These are phyloP conservation scores for Zalerion maritima DNA, from an alignment of 495 filamentous ascomycete genomes.

Conservation along the genomic window DNA sequence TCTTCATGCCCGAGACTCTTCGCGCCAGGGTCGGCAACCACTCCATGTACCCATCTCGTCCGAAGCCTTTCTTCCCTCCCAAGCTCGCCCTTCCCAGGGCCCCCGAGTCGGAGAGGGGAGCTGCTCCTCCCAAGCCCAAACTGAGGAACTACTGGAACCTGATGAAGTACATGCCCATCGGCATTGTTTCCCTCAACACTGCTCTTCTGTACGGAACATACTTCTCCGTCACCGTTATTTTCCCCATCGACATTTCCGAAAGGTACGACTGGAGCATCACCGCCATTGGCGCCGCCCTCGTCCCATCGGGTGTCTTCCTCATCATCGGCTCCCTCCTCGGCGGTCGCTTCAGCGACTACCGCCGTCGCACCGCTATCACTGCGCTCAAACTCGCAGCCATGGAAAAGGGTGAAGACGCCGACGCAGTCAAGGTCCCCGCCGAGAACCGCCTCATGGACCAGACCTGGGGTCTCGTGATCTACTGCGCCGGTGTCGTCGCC, in stretches of 20 bases:
- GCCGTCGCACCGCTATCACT: too few species aligned
- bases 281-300: constrained; percentile 15
- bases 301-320: constrained; percentile 13
- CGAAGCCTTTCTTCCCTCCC: constrained; percentile 5
- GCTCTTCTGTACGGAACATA: too few species aligned
- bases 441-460: constrained; percentile 15
- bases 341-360: constrained; percentile 17
- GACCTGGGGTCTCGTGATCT: constrained; percentile 14
- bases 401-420: too few species aligned
- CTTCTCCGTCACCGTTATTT: too few species aligned
- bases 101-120: constrained; percentile 8
- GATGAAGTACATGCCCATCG: too few species aligned
- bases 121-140: constrained; percentile 14
- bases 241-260: constrained; percentile 13
- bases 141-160: constrained; percentile 10
- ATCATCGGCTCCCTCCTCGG: constrained; percentile 15
- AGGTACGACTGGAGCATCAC: constrained; percentile 13
- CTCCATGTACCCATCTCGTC: constrained; percentile 1
- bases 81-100: constrained; percentile 3
- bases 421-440: constrained; percentile 5
- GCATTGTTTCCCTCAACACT: too few species aligned
- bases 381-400: constrained; percentile 1
- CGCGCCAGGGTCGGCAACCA: constrained; percentile 17
- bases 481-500: constrained; percentile 12
- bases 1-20: constrained; percentile 20